phyloP scores from a whole-genome alignment of 495 filamentous ascomycete species.

The Neurospora discreta region DNA sequence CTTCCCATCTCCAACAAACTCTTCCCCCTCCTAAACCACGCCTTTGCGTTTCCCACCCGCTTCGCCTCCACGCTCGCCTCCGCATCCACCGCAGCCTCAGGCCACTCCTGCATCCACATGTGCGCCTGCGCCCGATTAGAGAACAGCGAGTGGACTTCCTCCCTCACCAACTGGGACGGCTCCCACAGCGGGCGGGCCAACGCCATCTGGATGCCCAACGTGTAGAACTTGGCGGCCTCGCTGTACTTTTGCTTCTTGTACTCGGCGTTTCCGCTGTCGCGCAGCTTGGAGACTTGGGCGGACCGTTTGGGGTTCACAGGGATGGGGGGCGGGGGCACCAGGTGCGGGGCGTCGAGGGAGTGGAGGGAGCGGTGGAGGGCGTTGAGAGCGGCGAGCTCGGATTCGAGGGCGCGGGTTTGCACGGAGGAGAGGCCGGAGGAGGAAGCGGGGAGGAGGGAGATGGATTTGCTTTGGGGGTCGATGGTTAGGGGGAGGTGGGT shows the following conservation, averaged over 20 bases:
- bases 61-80: conserved; percentile 83
- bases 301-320: conserved; percentile 77
- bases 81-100: conserved; percentile 74
- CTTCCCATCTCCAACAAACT: conserved; percentile 86
- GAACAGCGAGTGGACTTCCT: conserved; percentile 71
- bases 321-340: conserved; percentile 60
- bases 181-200: conserved; percentile 76
- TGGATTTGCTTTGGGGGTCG: conserved; percentile 65
- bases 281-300: conserved; percentile 79
- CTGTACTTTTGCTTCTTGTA: conserved; percentile 63
- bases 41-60: conserved; percentile 78
- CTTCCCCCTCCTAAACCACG: conserved; percentile 77
- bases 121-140: conserved; percentile 84
- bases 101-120: conserved; percentile 68
- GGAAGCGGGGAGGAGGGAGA: conserved; percentile 24
- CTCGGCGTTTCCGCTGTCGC: conserved; percentile 72
- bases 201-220: conserved; percentile 78
- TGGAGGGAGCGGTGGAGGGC: conserved; percentile 61
- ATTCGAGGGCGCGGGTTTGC: conserved; percentile 31
- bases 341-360: conserved; percentile 41
- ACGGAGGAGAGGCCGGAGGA: conserved; percentile 4
- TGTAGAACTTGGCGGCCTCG: conserved; percentile 74
- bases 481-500: conserved; percentile 69
- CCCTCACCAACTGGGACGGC: conserved; percentile 63
- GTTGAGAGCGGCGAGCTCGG: conserved; percentile 64